These are phyloP conservation scores for Strobilomyces dryophilus DNA, from an alignment of 768 basidiomycete species.

Conservation along the genomic window DNA sequence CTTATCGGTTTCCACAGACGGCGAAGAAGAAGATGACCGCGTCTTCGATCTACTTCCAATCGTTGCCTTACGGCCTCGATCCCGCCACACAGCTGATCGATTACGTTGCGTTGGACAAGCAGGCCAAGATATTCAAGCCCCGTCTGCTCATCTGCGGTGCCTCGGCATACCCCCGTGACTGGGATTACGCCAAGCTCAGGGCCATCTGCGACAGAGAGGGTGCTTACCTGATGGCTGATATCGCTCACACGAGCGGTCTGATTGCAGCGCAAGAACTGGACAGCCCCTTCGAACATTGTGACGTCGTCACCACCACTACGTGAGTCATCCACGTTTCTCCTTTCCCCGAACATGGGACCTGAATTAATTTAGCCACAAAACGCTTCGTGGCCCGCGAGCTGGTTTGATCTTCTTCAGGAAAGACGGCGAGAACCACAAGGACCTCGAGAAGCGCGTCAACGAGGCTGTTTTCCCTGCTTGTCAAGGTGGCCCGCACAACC, in stretches of 20 bases:
- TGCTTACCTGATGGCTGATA: constrained; percentile 93
- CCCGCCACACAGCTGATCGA: constrained; percentile 85
- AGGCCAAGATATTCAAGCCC: constrained; percentile 95
- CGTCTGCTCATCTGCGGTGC: constrained; percentile 95
- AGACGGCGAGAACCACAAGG: constrained; percentile 73
- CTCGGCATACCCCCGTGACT: constrained; percentile 97
- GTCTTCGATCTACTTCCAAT: constrained; percentile 99
- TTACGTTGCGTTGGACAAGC: constrained; percentile 72
- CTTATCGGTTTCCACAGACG: constrained; percentile 46
- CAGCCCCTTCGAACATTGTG: constrained; percentile 92
- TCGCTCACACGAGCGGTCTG: constrained; percentile 95
- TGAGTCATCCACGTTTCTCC: constrained; percentile 33
- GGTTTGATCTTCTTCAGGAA: constrained; percentile 99
- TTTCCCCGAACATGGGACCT: background rate
- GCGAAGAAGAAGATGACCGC: constrained; percentile 99
- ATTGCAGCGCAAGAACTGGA: constrained; percentile 88
- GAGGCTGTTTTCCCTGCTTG: constrained; percentile 99
- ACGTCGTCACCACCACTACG: constrained; percentile 98
- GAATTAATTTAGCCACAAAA: constrained; percentile 72
- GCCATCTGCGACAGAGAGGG: constrained; percentile 82
- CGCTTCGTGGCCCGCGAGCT: constrained; percentile 95
- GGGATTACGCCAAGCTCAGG: constrained; percentile 87
- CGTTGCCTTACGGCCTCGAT: constrained; percentile 86
- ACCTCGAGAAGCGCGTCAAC: constrained; percentile 96
- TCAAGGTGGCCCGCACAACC: constrained; percentile 99